Conservation (phyloP, 225 moss, liverwort and hornwort genomes). For the Polytrichum commune region DNA sequence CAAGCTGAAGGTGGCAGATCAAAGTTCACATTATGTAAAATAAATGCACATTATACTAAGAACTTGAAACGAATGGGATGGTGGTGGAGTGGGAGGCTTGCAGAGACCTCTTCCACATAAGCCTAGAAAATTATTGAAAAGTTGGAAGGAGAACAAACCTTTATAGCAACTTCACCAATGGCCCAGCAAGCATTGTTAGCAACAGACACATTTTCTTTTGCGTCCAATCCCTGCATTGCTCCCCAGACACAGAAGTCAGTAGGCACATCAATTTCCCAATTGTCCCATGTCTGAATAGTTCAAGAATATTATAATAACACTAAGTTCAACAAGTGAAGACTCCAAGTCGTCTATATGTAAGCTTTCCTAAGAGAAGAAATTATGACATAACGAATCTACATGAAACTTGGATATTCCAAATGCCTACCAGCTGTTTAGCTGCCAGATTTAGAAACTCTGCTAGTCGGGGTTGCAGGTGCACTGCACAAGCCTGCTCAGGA, state of each 20-base stretch:
- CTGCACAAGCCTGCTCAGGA: slow-evolving; percentile 79
- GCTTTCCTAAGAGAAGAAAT: too few species aligned
- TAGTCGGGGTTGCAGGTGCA: slow-evolving; percentile 90
- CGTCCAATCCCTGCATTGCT: slow-evolving; percentile 79
- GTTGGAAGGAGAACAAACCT: slow-evolving; percentile 37
- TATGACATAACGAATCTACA: too few species aligned
- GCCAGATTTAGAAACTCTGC: slow-evolving; percentile 91
- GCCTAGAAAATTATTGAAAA: background rate
- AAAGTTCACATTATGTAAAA: too few species aligned
- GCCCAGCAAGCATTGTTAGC: slow-evolving; percentile 99
- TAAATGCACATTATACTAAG: too few species aligned
- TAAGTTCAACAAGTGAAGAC: too few species aligned
- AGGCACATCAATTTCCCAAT: background rate
- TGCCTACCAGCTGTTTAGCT: slow-evolving; percentile 88
- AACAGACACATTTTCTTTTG: slow-evolving; percentile 96
- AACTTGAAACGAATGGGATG: too few species aligned
- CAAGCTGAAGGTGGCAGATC: too few species aligned
- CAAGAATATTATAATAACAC: too few species aligned
- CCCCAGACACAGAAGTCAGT: background rate
- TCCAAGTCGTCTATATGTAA: too few species aligned
- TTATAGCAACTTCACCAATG: slow-evolving; percentile 97
- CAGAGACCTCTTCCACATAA: too few species aligned
- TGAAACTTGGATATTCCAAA: background rate
- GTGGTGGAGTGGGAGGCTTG: too few species aligned
- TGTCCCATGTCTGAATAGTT: background rate